A percentile compares a stretch with the other conserved stretches of the same genome.
Evolutionary conservation across 176 grass and related monocot genomes (phyloP).

Genomic region (Calamus simplicifolius): DNA sequence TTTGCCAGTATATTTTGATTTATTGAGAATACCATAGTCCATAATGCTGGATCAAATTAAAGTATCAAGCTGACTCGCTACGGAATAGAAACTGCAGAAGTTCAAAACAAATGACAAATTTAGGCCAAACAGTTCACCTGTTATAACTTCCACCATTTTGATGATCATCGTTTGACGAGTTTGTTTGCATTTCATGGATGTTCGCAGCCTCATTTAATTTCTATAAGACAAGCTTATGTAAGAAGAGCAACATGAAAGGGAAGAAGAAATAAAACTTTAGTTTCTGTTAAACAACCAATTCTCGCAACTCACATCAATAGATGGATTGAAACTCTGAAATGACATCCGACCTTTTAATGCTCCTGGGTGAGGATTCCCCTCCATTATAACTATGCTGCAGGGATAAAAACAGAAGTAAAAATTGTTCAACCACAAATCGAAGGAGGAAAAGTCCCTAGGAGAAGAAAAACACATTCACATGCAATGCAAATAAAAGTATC

Average conservation of each 20-base stretch:
- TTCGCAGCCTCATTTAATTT: slow-evolving; percentile 67
- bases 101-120: neutral
- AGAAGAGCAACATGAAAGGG: neutral
- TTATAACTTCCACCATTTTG: slow-evolving; percentile 21
- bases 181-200: slow-evolving; percentile 30
- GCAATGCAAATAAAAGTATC: neutral
- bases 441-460: neutral
- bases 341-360: slow-evolving; percentile 82
- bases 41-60: no score
- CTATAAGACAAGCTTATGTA: slow-evolving; percentile 35
- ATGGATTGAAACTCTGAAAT: slow-evolving; percentile 83
- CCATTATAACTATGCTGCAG: slow-evolving; percentile 83
- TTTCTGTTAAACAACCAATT: slow-evolving; percentile 13
- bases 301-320: slow-evolving; percentile 62
- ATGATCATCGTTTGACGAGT: slow-evolving; percentile 27
- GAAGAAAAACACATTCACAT: neutral
- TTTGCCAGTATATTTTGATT: no score
- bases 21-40: no score
- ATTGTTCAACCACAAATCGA: neutral
- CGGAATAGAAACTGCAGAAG: no score
- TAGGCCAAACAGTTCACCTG: slow-evolving; percentile 27
- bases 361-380: slow-evolving; percentile 80
- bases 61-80: no score
- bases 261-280: slow-evolving; percentile 7
- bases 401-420: slow-evolving; percentile 1